Base-by-base conservation (phyloP, 805 yeast species). In the Yarrowia sp. region DNA sequence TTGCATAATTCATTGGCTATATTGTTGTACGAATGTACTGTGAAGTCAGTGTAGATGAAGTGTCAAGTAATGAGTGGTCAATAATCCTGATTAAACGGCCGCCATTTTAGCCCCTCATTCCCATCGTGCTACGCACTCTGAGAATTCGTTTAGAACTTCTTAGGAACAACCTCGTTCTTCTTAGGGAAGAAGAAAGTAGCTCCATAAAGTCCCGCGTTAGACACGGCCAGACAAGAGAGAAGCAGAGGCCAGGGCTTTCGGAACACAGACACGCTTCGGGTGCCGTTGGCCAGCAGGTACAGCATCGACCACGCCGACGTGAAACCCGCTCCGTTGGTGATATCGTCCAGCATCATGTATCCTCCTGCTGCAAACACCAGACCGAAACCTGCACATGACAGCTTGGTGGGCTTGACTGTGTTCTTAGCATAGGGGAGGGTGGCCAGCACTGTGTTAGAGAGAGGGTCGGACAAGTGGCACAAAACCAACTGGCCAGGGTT, bases 271-370 rank as follows among this genome's bases (percentile, higher is more conserved):
- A 77, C 52, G 4, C 75, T 68, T 4, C 70, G 69, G 42, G 68
- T 67, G 0, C 92, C 91, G 74, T 91, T 90, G 15, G 88, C 91
- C 13, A 92, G 75, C 68, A 88, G 74, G 73, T 91, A 93, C 68
- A 92, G 77, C 9, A 89, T 76, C 9, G 91, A 85, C 97, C 97
- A 93, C 1, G 95, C 96, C 72, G 85, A 81, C 34, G 40, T 70
- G 73, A 92, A 89, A 0, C 97, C 97, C 0, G 94, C 83, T 3
- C 96, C 97, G 77, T 90, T 87, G 55, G 84, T 83, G 20, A 86
- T 77, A 73, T 92, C 97, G 74, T 92, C 97, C 70, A 82, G 81
- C 47, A 89, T 84, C 80, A 92, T 88, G 71, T 74, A 77, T 24
- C 79, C 76, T 20, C 76, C 76, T 2, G 72, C 68, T 4, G 74